phyloP scores from a whole-genome alignment of 140 eudicot genomes.

The Cichorium intybus region DNA sequence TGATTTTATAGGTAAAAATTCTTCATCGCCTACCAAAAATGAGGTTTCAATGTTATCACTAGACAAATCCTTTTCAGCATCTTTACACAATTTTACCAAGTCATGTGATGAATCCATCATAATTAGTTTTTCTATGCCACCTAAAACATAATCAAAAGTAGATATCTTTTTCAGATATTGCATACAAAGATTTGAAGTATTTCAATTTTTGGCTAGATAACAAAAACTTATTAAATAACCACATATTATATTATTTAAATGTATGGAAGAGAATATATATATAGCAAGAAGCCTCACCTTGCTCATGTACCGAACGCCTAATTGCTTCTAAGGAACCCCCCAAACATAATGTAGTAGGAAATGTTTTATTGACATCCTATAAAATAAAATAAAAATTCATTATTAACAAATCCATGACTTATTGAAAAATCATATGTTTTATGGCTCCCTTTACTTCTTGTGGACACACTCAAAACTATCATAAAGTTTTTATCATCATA shows the following conservation, averaged over 20 bases:
- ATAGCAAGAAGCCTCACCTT: conserved; percentile 53
- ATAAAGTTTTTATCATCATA: too few species aligned
- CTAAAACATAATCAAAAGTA: conserved; percentile 40
- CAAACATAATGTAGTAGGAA: conserved; percentile 82
- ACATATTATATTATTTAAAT: not conserved
- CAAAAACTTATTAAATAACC: too few species aligned
- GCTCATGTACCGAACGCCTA: conserved; percentile 70
- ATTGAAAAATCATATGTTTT: too few species aligned
- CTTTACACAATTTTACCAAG: conserved; percentile 76
- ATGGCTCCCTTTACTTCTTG: too few species aligned
- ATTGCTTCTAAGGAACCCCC: conserved; percentile 90
- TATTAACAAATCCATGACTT: too few species aligned
- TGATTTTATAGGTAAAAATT: conserved; percentile 79
- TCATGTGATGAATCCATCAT: conserved; percentile 94
- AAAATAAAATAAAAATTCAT: not conserved
- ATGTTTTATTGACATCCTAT: conserved; percentile 89
- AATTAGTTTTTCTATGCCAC: conserved; percentile 75
- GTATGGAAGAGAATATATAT: too few species aligned
- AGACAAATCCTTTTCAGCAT: conserved; percentile 47
- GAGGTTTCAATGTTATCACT: conserved; percentile 70
- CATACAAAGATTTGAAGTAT: too few species aligned
- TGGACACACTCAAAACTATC: too few species aligned
- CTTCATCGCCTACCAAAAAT: conserved; percentile 83
- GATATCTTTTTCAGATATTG: too few species aligned
- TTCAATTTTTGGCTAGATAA: too few species aligned